Evolutionary conservation across 306 rosid genomes (phyloP), one percentile per base, ranked within the genome.

Genomic region (Ormosia semicastrata): DNA sequence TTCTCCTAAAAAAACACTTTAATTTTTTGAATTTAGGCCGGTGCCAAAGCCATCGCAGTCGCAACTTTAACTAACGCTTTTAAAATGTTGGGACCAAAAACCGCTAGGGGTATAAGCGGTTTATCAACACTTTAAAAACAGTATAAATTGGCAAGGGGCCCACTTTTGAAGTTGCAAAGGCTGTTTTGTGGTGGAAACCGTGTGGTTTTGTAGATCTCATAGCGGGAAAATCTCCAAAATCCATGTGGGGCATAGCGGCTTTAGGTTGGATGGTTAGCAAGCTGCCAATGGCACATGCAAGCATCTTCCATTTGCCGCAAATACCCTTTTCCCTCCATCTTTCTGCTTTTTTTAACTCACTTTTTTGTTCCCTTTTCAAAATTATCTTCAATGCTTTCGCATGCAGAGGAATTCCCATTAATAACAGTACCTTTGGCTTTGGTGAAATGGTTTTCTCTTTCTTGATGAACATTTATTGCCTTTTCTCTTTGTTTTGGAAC

Each of bases 141-240:
- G 3, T 24, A 56, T 4, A 63, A 76, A 69, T 33, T 75, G 83
- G 2, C 2, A 8, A 40, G 47, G 78, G n/a, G 30, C 14, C 50
- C 58, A 60, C 36, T 11, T 75, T 60, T 50, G 13, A 39, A 30
- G 75, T 8, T 18, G 34, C 11, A 71, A 73, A 64, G 64, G 87
- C 50, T 71, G 86, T 87, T 86, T 90, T 78, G 9, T 36, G 40
- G 79, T 18, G 13, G 85, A 88, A 83, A 86, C 14, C 92, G 94
- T 81, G 97, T 91, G 95, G 97, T 79, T 81, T 89, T 80, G 93
- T 85, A 58, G 88, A 74, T 87, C 79, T 83, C 81, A 3, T 12
- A 24, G 70, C 5, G 66, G 85, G 81, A 46, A 85, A 83, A 54
- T 80, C 82, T 75, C 43, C 33, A 47, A 79, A 81, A 86, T 89